Base-by-base conservation (phyloP, 495 filamentous ascomycete species). In the Lentithecium fluviatile region DNA sequence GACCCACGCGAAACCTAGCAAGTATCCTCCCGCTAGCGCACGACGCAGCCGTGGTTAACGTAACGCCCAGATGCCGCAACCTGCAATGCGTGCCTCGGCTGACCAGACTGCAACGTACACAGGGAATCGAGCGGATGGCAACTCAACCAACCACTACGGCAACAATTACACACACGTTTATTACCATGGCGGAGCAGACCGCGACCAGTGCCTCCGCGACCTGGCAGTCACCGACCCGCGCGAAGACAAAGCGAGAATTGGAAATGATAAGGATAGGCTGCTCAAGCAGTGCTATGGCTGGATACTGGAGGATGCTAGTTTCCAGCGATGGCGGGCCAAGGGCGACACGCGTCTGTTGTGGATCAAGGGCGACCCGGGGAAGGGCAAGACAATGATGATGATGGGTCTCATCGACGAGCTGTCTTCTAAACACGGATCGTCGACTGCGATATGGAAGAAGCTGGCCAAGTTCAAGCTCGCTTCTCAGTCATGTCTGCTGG, bases 231-330 rank as follows among this genome's bases (percentile, higher is more conserved):
- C 59, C 11, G 42, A 62, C 40, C 59, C 52, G 10, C 66, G 56
- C 6, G 45, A 66, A 46, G 76, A 78, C 56, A 77, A 76, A 66
- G 46, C 49, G 11, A 70, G 69, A 21, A 76, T 80, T 43, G 68
- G 76, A 60, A 24, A 70, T 13, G 71, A 55, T 8, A 80, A 79
- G 48, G 79, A 73, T 34, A 69, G 70, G 10, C 63, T 82, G 1
- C 53, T 81, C 0, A 34, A 64, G 26, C 77, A 77, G 45, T 72
- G 70, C 8, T 79, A 75, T 58, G 17, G 32, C 50, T 82, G 75
- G 79, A 68, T 81, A 43, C 66, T 81, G 12, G 57, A 73, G 5
- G 58, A 79, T 47, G 3, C 46, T 0, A 67, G 69, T 13, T 80
- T 79, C 59, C 36, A 58, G 45, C 25, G 57, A 66, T 79, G 73